Base-by-base conservation (phyloP, 371 early-diverging fungal species). In the Mucor irregularis region DNA sequence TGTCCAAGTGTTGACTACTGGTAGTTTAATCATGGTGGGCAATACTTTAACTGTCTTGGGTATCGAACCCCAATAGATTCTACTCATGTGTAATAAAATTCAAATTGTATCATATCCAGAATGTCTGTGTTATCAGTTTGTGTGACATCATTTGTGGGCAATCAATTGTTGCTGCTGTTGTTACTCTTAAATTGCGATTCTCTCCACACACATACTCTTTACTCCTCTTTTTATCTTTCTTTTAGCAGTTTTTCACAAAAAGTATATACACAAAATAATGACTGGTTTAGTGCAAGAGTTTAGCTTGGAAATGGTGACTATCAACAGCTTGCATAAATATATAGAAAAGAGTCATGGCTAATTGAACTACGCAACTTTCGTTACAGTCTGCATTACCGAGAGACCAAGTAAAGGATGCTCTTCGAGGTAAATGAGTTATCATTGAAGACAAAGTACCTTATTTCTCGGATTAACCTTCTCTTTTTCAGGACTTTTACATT, bases 11-110 rank as follows among this genome's bases (percentile, higher is more conserved):
- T 69, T 98, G 34, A 91, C 90, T 24, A 96, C 97, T 1, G 98
- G 98, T n/a, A 94, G 94, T 67, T 67, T 98, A 58, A 91, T 95
- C 59, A 76, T 98, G 65, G 90, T 96, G 10, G 98, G 98, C 28
- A 91, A 90, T 17, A 82, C 89, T 3, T 73, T 95, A 56, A 87
- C 85, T 24, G 84, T 83, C 14, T 70, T 90, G 5, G 84, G 82
- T 30, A 64, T 77, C 9, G 49, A 69, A 21, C 66, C 78, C 16
- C 69, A 72, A 59, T 77, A 68, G 54, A 24, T 17, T 5, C 10
- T 5, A 14, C 43, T n/a, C n/a, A n/a, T n/a, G n/a, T n/a, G n/a
- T n/a, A n/a, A 42, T 35, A 35, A 35, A 3, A 4, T 14, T 38
- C 6, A 16, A n/a, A n/a, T n/a, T n/a, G n/a, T n/a, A n/a, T n/a